These are phyloP conservation scores for Microbotryum scabiosae DNA, from an alignment of 1,284 basidiomycete genomes.

Conservation along the genomic window DNA sequence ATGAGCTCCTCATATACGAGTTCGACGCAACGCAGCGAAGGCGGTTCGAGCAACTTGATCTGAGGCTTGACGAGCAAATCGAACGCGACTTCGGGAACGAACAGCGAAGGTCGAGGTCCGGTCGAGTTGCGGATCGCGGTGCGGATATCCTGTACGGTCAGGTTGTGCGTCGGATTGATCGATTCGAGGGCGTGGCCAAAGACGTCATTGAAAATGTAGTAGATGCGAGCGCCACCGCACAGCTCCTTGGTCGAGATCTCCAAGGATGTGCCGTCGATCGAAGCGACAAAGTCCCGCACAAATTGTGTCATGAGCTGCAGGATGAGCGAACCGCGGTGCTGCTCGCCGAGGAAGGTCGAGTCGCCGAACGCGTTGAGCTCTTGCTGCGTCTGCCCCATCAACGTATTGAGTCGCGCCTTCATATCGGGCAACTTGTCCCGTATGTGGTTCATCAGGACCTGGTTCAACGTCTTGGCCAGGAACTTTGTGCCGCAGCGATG, in stretches of 20 bases:
- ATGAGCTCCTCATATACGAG: slow-evolving; percentile 98
- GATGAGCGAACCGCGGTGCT: slow-evolving; percentile 78
- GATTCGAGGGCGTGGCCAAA: slow-evolving; percentile 86
- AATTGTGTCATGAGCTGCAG: slow-evolving; percentile 98
- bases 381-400: slow-evolving; percentile 99
- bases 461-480: slow-evolving; percentile 87
- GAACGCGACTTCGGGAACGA: slow-evolving; percentile 95
- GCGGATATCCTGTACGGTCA: slow-evolving; percentile 89
- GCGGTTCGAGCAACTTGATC: slow-evolving; percentile 91
- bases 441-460: slow-evolving; percentile 95
- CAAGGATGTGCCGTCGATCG: slow-evolving; percentile 95
- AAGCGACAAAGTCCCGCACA: slow-evolving; percentile 91
- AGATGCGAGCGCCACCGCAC: slow-evolving; percentile 93
- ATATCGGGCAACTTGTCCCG: slow-evolving; percentile 98
- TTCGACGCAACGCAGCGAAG: slow-evolving; percentile 91
- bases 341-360: slow-evolving; percentile 82
- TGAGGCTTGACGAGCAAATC: slow-evolving; percentile 97
- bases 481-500: slow-evolving; percentile 96
- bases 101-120: slow-evolving; percentile 88
- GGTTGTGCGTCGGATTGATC: slow-evolving; percentile 83
- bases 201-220: slow-evolving; percentile 99
- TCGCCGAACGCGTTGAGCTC: slow-evolving; percentile 96
- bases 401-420: slow-evolving; percentile 95
- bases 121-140: slow-evolving; percentile 98
- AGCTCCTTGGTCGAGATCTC: slow-evolving; percentile 98